These are phyloP conservation scores for Escovopsis weberi DNA, from an alignment of 2,329 filamentous ascomycete species.

Conservation along the genomic window DNA sequence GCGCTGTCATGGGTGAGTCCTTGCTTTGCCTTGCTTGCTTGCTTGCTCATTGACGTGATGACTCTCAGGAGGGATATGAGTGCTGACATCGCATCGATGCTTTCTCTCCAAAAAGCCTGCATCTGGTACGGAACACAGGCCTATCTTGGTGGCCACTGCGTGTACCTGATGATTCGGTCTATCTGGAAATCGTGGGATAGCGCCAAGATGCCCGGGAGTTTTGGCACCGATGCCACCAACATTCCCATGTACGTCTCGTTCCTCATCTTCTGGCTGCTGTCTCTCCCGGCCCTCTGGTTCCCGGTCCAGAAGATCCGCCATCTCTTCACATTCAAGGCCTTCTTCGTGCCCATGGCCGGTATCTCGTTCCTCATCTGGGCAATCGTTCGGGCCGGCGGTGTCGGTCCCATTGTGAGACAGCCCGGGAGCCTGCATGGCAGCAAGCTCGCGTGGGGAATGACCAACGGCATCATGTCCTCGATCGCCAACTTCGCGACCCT, in stretches of 20 bases:
- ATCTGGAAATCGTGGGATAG: slow-evolving; percentile 61
- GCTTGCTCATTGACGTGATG: too few relatives aligned
- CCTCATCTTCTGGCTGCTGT: slow-evolving; percentile 73
- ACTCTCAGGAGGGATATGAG: background rate
- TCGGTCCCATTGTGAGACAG: slow-evolving; percentile 70
- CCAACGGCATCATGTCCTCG: slow-evolving; percentile 75
- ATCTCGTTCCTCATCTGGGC: slow-evolving; percentile 82
- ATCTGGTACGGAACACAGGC: slow-evolving; percentile 79
- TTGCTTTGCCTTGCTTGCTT: background rate
- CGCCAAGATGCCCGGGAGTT: slow-evolving; percentile 49
- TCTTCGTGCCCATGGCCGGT: slow-evolving; percentile 69
- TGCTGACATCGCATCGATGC: background rate
- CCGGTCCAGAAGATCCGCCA: slow-evolving; percentile 81
- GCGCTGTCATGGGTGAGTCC: slow-evolving; percentile 55
- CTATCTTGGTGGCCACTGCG: slow-evolving; percentile 74
- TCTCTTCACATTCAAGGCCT: slow-evolving; percentile 81
- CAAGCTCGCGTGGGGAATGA: slow-evolving; percentile 63
- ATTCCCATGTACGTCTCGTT: slow-evolving; percentile 69
- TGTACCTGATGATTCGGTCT: slow-evolving; percentile 75
- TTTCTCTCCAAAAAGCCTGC: slow-evolving; percentile 36
- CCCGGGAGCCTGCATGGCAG: slow-evolving; percentile 47
- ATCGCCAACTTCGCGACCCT: slow-evolving; percentile 86
- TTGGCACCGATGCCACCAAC: slow-evolving; percentile 48
- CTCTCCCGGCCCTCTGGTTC: slow-evolving; percentile 75
- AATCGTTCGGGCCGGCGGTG: slow-evolving; percentile 63